Evolutionary conservation across 805 yeast genomes (phyloP).

Genomic region (Starmerella sirachaensis): DNA sequence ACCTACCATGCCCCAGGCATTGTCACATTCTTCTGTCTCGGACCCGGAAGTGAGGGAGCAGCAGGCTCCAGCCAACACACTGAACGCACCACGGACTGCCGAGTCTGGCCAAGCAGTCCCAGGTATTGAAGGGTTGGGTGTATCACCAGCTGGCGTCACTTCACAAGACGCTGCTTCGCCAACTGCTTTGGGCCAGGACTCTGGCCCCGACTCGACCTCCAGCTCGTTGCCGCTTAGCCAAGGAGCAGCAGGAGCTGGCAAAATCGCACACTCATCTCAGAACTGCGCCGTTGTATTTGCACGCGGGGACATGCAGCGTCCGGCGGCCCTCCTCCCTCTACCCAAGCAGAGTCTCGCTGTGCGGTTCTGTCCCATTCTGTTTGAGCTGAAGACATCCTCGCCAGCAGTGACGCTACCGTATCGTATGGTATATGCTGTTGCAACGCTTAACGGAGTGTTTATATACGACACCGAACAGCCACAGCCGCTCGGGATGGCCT

Average conservation of each 20-base stretch:
- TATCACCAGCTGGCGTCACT: no score
- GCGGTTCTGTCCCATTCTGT: slow-evolving; percentile 59
- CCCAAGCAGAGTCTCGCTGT: slow-evolving; percentile 70
- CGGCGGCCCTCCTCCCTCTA: slow-evolving; percentile 70
- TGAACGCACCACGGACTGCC: no score
- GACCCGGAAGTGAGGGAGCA: no score
- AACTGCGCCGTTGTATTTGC: slow-evolving; percentile 71
- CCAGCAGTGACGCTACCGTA: slow-evolving; percentile 49
- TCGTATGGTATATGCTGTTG: slow-evolving; percentile 80
- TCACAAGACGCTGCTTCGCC: no score
- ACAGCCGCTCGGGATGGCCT: slow-evolving; percentile 58
- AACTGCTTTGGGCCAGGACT: not conserved
- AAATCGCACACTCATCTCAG: not conserved
- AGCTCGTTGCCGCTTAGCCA: not conserved
- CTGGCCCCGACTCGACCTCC: not conserved
- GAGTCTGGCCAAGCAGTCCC: no score
- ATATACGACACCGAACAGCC: slow-evolving; percentile 67
- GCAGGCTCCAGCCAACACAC: no score
- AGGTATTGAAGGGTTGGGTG: no score
- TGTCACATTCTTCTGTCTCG: no score
- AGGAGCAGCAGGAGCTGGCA: not conserved
- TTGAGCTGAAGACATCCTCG: slow-evolving; percentile 28
- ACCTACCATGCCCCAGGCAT: no score
- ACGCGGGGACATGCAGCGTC: slow-evolving; percentile 55
- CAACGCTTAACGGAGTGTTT: slow-evolving; percentile 74